Evolutionary conservation across 306 rosid genomes (phyloP), one percentile per base, ranked within the genome.

Genomic region (Pueraria montana): DNA sequence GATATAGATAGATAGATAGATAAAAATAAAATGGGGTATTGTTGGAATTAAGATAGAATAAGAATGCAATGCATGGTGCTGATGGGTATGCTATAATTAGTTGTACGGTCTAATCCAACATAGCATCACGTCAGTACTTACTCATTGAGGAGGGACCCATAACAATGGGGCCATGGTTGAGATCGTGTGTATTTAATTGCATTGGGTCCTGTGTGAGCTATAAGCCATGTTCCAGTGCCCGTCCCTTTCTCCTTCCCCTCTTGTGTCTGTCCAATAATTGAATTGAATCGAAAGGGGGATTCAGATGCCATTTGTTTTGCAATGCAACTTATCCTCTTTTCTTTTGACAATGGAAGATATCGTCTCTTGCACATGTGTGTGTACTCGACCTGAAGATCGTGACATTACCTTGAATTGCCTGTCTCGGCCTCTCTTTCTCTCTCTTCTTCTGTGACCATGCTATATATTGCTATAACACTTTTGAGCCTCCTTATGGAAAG

Each of bases 301-400:
- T 78, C 62, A 78, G 74, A 78, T 72, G 30, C 43, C 70, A 49
- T 78, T 78, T 55, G 77, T 61, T 77, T 71, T 70, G 40, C 55
- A 17, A 21, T 34, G 56, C 76, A 5, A 36, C 78, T 58, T 77
- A 77, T 59, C 75, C 17, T 71, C 50, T n/a, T n/a, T n/a, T 78
- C 70, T 78, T 78, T 62, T 62, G 30, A 20, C 81, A 36, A 45
- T 34, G 21, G 53, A 52, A 42, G 63, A n/a, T 42, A 53, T 68
- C 50, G 24, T 34, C 34, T 34, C 34, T 72, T 73, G 65, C 81
- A 79, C 83, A 69, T 80, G 82, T 59, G 23, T 80, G 81, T 36
- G 24, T 48, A 64, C 77, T 78, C 68, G 86, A 82, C 86, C 84
- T 78, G 86, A 82, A 78, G 89, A 86, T 82, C 6, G 84, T 78